phyloP scores from a whole-genome alignment of 1,139 yeast genomes.

The Yamadazyma buinensis region DNA sequence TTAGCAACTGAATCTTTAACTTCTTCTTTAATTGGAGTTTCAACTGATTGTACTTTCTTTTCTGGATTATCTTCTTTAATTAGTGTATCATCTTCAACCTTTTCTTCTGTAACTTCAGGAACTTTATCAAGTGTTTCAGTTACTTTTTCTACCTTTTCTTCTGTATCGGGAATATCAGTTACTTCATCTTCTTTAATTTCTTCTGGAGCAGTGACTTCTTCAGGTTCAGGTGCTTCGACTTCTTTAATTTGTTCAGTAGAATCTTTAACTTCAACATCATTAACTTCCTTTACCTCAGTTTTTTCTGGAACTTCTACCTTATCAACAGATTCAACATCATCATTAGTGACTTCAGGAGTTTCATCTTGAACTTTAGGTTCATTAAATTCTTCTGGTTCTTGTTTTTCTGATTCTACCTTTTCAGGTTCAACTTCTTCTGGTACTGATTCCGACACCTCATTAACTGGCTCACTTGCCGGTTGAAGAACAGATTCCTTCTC shows the following conservation, averaged over 20 bases:
- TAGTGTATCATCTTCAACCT: not conserved
- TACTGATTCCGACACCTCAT: too few species aligned
- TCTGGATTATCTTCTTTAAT: conserved; percentile 4
- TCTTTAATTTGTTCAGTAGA: not conserved
- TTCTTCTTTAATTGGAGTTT: not conserved
- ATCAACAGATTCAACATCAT: conserved; percentile 46
- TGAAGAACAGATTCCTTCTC: conserved; percentile 1
- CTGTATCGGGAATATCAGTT: conserved; percentile 3
- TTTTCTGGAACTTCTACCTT: too few species aligned
- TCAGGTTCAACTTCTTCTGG: not conserved
- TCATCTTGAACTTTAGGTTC: conserved; percentile 15
- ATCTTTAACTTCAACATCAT: conserved; percentile 1
- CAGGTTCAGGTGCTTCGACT: not conserved
- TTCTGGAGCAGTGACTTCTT: conserved; percentile 1
- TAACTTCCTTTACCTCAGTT: not conserved
- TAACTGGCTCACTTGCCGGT: not conserved
- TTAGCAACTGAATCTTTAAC: too few species aligned
- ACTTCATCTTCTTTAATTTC: conserved; percentile 3
- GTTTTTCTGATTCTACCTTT: not conserved
- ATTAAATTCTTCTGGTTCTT: conserved; percentile 1
- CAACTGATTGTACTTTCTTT: not conserved
- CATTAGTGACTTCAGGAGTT: conserved; percentile 32
- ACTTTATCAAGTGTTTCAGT: not conserved
- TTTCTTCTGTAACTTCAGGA: not conserved
- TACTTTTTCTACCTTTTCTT: not conserved